Evolutionary conservation across 257 asterid species (phyloP), one percentile per base, ranked within the genome.

Genomic region (Anisodus tanguticus): DNA sequence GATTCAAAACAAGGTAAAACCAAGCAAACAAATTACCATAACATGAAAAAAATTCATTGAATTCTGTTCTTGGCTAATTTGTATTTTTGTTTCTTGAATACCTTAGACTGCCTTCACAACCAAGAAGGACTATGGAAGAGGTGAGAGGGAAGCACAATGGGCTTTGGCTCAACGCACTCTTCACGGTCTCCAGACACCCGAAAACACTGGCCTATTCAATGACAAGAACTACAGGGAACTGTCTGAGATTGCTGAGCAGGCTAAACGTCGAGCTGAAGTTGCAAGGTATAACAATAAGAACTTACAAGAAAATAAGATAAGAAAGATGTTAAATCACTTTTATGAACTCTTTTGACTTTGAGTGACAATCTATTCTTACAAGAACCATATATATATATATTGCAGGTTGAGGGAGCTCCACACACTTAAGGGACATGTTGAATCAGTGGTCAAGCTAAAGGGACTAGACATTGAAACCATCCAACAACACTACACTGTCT

Each of bases 121-220:
- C 81, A 94, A 94, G 92, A 94, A 93, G 84, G 98, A 93, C 67
- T 94, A 92, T 15, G 98, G 98, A 7, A 90, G 72, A 80, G 95
- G 95, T 15, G 97, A 93, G 82, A 92, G 98, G 57, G 98, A 94
- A 86, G 97, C 98, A 67, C 96, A 92, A 81, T 93, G 98, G 97
- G 96, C 93, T 0, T 63, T 92, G 78, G 98, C 97, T 84, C 97
- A 94, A 69, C 93, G 97, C 19, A 94, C 95, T 1, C 97, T 93
- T 55, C 98, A 91, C 4, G 98, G 98, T 8, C 95, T 94, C 68
- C 87, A 91, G 35, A 86, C 90, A 2, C 70, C 92, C 4, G 86
- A 87, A 1, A 2, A 81, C 57, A 3, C 88, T 17, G 80, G 41
- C 70, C n/a, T 82, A 35, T 81, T 81, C 88, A 39, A 86, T 0